Percentiles rank a stretch among this genome's conserved stretches.
Evolutionary conservation across 768 basidiomycete genomes (phyloP).

Genomic region (Rhodotorula sphaerocarpa): DNA sequence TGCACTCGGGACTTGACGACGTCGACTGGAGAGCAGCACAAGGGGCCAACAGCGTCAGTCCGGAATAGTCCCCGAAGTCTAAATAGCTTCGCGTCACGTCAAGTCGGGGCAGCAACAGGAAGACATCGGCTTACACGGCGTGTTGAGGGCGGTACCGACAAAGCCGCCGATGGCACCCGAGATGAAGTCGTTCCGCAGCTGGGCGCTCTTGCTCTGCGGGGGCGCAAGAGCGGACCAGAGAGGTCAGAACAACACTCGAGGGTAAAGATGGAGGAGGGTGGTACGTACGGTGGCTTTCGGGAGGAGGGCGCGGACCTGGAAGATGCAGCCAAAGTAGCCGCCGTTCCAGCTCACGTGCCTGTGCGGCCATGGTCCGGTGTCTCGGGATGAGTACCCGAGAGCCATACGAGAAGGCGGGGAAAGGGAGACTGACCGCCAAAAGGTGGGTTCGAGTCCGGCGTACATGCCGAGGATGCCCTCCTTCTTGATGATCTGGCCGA

Average conservation of each 20-base stretch:
- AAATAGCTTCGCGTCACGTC: too few species aligned
- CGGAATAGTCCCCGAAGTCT: too few species aligned
- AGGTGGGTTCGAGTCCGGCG: constrained; percentile 91
- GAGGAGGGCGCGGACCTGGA: constrained; percentile 67
- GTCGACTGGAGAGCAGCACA: constrained; percentile 51
- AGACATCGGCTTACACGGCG: constrained; percentile 52
- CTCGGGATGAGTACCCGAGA: too few species aligned
- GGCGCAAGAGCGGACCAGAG: background rate
- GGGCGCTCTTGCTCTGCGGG: constrained; percentile 53
- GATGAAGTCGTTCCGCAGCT: constrained; percentile 81
- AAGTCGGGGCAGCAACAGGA: background rate
- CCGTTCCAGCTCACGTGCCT: constrained; percentile 51
- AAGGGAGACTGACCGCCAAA: constrained; percentile 65
- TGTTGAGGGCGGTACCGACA: constrained; percentile 61
- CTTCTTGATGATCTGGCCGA: constrained; percentile 65
- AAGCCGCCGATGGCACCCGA: constrained; percentile 86
- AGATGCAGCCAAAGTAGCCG: constrained; percentile 83
- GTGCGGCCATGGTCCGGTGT: constrained; percentile 60
- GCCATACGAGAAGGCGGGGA: background rate
- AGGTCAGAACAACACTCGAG: too few species aligned
- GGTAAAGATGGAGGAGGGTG: background rate
- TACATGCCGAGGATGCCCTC: constrained; percentile 80
- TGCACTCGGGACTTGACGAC: constrained; percentile 97
- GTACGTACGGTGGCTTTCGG: constrained; percentile 70
- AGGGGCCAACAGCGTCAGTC: too few species aligned